phyloP scores from a whole-genome alignment of 2,329 filamentous ascomycete genomes.

The Colletotrichum magnum region DNA sequence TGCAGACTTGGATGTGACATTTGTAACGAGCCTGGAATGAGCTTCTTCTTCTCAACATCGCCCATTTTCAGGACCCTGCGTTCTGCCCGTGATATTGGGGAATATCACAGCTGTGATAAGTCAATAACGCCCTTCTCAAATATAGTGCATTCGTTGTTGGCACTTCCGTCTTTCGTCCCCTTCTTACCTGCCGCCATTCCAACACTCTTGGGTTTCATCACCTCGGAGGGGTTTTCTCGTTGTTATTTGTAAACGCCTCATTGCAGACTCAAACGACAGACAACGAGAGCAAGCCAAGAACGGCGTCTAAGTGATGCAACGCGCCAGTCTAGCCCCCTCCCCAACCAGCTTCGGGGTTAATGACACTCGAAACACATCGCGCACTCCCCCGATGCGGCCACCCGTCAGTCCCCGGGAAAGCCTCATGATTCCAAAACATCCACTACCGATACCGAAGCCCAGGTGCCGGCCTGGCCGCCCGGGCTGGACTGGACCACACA shows the following conservation, averaged over 20 bases:
- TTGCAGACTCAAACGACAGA: not conserved
- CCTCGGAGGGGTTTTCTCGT: not conserved
- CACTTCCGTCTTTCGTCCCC: constrained; percentile 1
- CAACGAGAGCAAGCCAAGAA: not conserved
- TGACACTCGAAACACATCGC: constrained; percentile 4
- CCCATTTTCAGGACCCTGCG: constrained; percentile 1
- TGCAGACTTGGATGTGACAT: constrained; percentile 15
- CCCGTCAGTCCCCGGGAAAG: constrained; percentile 7
- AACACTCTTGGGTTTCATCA: constrained; percentile 22
- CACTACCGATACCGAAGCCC: not conserved
- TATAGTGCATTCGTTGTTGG: constrained; percentile 18
- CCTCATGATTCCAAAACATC: constrained; percentile 3
- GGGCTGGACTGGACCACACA: constrained; percentile 24
- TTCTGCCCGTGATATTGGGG: not conserved
- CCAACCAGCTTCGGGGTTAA: not conserved
- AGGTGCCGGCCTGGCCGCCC: constrained; percentile 3
- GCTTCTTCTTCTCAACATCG: constrained; percentile 16
- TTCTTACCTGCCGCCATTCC: not conserved
- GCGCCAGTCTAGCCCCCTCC: not conserved
- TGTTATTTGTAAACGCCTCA: not conserved
- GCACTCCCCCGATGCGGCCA: constrained; percentile 1
- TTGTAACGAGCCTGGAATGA: constrained; percentile 4
- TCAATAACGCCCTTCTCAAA: constrained; percentile 8
- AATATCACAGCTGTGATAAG: constrained; percentile 12
- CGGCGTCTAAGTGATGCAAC: constrained; percentile 17